Conservation (phyloP, 352 stramenopile species). For the Aphanomyces cochlioides region DNA sequence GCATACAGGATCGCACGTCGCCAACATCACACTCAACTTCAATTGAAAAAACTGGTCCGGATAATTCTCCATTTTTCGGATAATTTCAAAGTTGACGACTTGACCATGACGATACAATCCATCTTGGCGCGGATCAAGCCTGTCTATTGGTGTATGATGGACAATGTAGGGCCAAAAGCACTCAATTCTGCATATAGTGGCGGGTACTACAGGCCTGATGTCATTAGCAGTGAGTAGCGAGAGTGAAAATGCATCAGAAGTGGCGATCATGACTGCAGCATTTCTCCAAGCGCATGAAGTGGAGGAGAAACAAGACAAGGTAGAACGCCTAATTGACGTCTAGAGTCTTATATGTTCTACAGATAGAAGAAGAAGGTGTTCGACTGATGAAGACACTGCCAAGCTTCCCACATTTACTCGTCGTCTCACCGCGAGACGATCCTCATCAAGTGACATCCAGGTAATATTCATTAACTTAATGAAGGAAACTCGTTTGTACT, state of each 20-base stretch:
- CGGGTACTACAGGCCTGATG: not conserved
- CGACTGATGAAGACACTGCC: conserved; percentile 25
- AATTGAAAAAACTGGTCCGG: conserved; percentile 6
- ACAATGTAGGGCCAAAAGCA: not conserved
- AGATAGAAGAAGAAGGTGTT: not conserved
- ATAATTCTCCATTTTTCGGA: not conserved
- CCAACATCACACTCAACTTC: too few species aligned
- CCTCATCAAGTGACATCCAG: not conserved
- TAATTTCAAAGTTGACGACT: not conserved
- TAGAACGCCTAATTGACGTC: not conserved
- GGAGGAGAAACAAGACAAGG: not conserved
- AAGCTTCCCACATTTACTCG: conserved; percentile 23
- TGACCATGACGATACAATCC: not conserved
- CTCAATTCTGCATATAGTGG: not conserved
- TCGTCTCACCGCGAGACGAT: conserved; percentile 22
- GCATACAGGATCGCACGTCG: too few species aligned
- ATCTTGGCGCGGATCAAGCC: not conserved
- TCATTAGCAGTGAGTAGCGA: not conserved
- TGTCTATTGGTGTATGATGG: not conserved
- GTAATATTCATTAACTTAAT: not conserved
- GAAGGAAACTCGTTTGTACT: not conserved
- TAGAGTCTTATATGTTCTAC: not conserved
- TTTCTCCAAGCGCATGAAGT: not conserved
- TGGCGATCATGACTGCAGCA: not conserved
- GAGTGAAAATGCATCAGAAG: not conserved